A percentile compares a stretch with the other conserved stretches of the same genome.
Conservation (phyloP, 495 filamentous ascomycete genomes). For the Evansstolkia leycettana region DNA sequence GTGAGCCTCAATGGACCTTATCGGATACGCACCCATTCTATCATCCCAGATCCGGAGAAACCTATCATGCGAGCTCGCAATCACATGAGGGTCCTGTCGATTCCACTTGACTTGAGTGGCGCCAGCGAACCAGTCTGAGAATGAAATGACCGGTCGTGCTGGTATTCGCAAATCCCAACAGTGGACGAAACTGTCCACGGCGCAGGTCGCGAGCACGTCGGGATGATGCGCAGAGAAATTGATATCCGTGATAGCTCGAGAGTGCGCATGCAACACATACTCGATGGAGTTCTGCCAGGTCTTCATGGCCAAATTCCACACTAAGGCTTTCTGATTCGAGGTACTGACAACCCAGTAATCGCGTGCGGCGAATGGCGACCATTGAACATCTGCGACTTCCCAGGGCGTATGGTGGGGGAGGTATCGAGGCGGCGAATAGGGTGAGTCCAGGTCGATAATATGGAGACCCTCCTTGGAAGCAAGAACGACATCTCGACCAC, state of each 20-base stretch:
- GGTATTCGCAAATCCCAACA: slow-evolving; percentile 83
- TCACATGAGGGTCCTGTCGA: slow-evolving; percentile 67
- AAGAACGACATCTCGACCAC: slow-evolving; percentile 82
- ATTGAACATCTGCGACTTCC: slow-evolving; percentile 97
- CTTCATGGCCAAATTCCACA: slow-evolving; percentile 81
- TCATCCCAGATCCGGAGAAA: slow-evolving; percentile 87
- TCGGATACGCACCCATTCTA: slow-evolving; percentile 62
- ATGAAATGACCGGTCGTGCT: slow-evolving; percentile 61
- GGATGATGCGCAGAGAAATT: slow-evolving; percentile 93
- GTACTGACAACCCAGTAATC: slow-evolving; percentile 92
- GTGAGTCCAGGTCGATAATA: slow-evolving; percentile 88
- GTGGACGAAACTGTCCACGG: slow-evolving; percentile 86
- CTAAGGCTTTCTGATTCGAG: slow-evolving; percentile 86
- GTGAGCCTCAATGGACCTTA: slow-evolving; percentile 78
- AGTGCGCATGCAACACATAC: slow-evolving; percentile 81
- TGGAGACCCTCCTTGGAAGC: slow-evolving; percentile 78
- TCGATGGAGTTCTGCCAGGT: slow-evolving; percentile 68
- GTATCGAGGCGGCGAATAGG: slow-evolving; percentile 76
- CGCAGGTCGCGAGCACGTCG: slow-evolving; percentile 79
- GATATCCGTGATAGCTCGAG: slow-evolving; percentile 86
- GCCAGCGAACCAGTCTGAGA: slow-evolving; percentile 90
- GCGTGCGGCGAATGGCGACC: slow-evolving; percentile 83
- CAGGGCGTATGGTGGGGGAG: slow-evolving; percentile 81
- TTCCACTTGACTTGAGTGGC: slow-evolving; percentile 97
- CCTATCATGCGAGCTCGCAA: slow-evolving; percentile 84